Conservation (phyloP, 352 stramenopile species). For the Phytophthora tentaculata region DNA sequence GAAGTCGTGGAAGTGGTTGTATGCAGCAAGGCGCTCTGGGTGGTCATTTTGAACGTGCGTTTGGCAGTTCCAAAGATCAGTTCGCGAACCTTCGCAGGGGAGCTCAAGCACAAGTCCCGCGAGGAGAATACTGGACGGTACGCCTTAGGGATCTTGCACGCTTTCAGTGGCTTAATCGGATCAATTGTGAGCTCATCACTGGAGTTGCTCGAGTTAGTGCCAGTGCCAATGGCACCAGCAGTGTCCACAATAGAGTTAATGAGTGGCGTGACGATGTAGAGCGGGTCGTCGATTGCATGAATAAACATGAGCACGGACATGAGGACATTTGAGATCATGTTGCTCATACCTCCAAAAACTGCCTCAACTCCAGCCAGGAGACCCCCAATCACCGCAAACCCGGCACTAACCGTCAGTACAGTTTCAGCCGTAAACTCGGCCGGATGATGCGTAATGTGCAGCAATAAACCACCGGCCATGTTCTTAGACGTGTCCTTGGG, state of each 20-base stretch:
- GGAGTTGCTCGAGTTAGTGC: constrained; percentile 13
- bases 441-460: constrained; percentile 33
- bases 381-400: constrained; percentile 26
- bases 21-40: constrained; percentile 18
- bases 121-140: constrained; percentile 29
- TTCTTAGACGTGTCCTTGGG: constrained; percentile 26
- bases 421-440: constrained; percentile 32
- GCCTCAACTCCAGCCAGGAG: constrained; percentile 25
- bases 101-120: constrained; percentile 31
- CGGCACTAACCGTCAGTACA: constrained; percentile 20
- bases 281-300: constrained; percentile 31
- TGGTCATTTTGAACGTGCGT: constrained; percentile 19
- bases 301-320: constrained; percentile 34
- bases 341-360: constrained; percentile 29
- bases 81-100: constrained; percentile 15
- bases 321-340: constrained; percentile 23
- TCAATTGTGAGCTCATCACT: constrained; percentile 11
- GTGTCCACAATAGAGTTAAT: constrained; percentile 31
- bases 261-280: constrained; percentile 32
- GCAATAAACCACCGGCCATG: constrained; percentile 29
- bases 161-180: constrained; percentile 9
- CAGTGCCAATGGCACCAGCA: constrained; percentile 1
- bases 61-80: constrained; percentile 33
- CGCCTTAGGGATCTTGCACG: constrained; percentile 19
- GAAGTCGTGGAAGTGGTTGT: constrained; percentile 34